Evolutionary conservation across 163 green algal species (phyloP).

Genomic region (Volvox carteri): DNA sequence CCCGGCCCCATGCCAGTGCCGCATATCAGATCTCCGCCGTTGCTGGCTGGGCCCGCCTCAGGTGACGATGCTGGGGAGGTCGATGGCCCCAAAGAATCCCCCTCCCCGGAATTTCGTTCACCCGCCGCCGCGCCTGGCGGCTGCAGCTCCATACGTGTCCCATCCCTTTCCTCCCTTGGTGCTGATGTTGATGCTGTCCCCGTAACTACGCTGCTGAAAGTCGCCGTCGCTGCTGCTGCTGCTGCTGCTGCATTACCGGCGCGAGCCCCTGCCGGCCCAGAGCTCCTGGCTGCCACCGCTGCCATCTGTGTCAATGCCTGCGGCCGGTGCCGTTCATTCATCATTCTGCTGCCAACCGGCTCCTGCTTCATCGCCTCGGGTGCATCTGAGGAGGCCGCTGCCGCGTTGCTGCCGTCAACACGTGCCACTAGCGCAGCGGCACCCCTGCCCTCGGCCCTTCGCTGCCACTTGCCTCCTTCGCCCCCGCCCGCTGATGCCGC

Average conservation of each 20-base stretch:
- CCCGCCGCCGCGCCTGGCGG: too few relatives aligned
- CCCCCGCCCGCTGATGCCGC: not conserved
- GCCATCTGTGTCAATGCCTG: constrained; percentile 9
- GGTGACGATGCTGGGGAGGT: too few relatives aligned
- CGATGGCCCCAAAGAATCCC: too few relatives aligned
- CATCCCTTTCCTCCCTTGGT: too few relatives aligned
- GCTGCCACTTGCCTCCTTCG: not conserved
- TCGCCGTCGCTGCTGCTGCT: too few relatives aligned
- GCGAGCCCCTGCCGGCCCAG: not conserved
- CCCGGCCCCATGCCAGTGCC: too few relatives aligned
- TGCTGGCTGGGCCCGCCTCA: too few relatives aligned
- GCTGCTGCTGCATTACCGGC: not conserved
- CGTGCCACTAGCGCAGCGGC: not conserved
- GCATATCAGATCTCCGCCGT: too few relatives aligned
- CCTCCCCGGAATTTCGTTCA: too few relatives aligned
- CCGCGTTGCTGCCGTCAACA: not conserved
- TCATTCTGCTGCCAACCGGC: not conserved
- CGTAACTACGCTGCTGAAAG: not conserved
- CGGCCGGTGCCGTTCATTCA: not conserved
- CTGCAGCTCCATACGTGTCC: not conserved
- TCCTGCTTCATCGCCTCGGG: not conserved
- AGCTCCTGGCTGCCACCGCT: not conserved
- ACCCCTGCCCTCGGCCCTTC: not conserved
- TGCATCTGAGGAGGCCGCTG: not conserved
- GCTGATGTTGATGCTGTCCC: not conserved